Evolutionary conservation across 768 basidiomycete genomes (phyloP), one percentile per base, ranked within the genome.

Genomic region (Lepiota brunneoincarnata): DNA sequence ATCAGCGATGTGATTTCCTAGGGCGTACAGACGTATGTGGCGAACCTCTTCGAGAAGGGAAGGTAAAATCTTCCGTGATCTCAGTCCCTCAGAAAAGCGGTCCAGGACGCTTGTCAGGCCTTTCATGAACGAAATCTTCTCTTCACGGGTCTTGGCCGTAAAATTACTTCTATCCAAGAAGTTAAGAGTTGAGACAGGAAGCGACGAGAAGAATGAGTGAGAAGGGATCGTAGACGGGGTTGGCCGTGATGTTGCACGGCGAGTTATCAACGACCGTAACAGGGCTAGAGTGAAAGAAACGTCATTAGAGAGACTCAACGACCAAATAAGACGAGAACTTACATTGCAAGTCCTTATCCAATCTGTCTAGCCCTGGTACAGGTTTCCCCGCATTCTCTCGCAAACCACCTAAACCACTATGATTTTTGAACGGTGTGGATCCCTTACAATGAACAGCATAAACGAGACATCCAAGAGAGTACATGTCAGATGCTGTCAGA

Each of bases 111-210:
- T 64, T 1, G 87, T 78, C 17, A 98, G 72, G 0, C 96, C 95
- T 67, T 92, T 92, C 84, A 98, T 89, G 68, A 98, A 98, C 0
- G 91, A 90, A 23, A 97, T 87, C 67, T 98, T 98, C 65, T 98
- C 97, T 72, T 98, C 96, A 52, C 88, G 75, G 2, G 93, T 87
- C 69, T 98, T 97, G 0, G 92, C 84, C 0, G 94, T 91, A 66
- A 98, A 99, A 54, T 88, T 96, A 3, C 95, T 91, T 12, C 96
- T 86, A 63, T 98, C 96, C 50, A 99, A 75, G 72, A 98, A 99
- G 64, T 93, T 94, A 28, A 99, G 79, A 0, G 96, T 98, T 2
- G 92, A 95, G 20, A 98, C 94, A 6, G 96, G 92, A 10, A 98
- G 76, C 3, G 93, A 96, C 1, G 92, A 95, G 73, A 99, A 98